Evolutionary conservation across 371 early-diverging fungal genomes (phyloP), one percentile per base, ranked within the genome.

Genomic region (Fennellomyces sp.): DNA sequence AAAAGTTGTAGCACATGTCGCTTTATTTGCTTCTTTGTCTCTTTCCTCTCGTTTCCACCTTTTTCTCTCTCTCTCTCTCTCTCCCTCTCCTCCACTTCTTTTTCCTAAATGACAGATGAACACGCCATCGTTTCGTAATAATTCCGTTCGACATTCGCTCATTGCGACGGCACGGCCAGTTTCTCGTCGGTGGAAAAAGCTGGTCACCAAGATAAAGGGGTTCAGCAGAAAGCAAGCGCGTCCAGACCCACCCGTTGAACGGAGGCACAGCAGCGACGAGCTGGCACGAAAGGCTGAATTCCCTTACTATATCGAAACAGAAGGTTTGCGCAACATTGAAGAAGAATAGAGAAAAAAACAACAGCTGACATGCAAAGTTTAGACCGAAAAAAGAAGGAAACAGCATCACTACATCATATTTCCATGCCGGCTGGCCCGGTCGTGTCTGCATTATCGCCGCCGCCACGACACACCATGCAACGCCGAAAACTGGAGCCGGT

Each of bases 1-100:
- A 45, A 45, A 42, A 23, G n/a, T 11, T 27, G 33, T 12, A 33
- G 33, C 25, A 38, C 49, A 25, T 27, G 28, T 57, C 15, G 56
- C 68, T 30, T 53, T 65, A 19, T 52, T 56, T 6, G 26, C 33
- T 13, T 75, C 76, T 38, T 68, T 69, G 65, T 68, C 61, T 58
- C 59, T 70, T 58, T 82, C 75, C 29, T 75, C 78, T 65, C 73
- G 41, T 71, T 52, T 70, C 64, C 48, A n/a, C 58, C 35, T 49
- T 45, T 48, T 49, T 57, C 58, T 51, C 31, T 47, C 29, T 47
- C 25, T 52, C 52, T 26, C 52, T 35, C 25, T 31, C 15, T 49
- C 25, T 51, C 12, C 49, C 35, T 51, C 23, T 52, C 26, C 10
- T 42, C 42, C 56, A 26, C 13, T 41, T 19, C 42, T 25, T 38